Base-by-base conservation (phyloP, 768 basidiomycete species). In the Suillus placidus region DNA sequence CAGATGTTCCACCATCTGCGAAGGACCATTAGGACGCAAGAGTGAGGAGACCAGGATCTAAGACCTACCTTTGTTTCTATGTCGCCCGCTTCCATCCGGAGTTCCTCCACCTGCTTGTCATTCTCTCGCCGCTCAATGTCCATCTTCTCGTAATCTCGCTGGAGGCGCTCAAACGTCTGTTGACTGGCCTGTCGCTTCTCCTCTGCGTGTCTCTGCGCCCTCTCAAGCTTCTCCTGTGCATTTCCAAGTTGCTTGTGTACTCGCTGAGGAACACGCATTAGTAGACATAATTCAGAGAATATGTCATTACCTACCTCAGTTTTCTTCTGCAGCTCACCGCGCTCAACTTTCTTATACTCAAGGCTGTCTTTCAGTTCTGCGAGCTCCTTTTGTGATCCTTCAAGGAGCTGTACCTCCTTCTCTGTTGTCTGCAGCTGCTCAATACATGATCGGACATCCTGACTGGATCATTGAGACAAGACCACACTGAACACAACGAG, bases 81-180 rank as follows among this genome's bases (percentile, higher is more conserved):
- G 47, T 87, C 87, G 60, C 86, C 86, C 3, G 89, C 90, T 69
- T 94, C 87, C 45, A 81, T 80, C 40, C 90, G 86, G 38, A 91
- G 82, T 75, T 94, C 90, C 67, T 94, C 91, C 2, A 92, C 85
- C 62, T 91, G 86, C 65, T 87, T 87, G 69, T 93, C 92, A 64
- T 92, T 93, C 63, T 92, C 90, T 55, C 88, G 80, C 58, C 94
- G 82, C 72, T 92, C 92, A 18, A 86, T 69, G 20, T 84, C 85
- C 91, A 94, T 93, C 67, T 89, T 83, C 55, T 91, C 87, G 73
- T 92, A 94, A 77, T 95, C 92, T 43, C 79, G 83, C 72, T 94
- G 88, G 23, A 97, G 80, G 14, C 87, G 84, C 60, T 91, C 89
- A 64, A 95, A 88, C 8, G 88, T 90, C 66, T 86, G 83, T 67